Evolutionary conservation across 148 eudicot species (phyloP), one percentile per base, ranked within the genome.

Genomic region (Bassia scoparia): DNA sequence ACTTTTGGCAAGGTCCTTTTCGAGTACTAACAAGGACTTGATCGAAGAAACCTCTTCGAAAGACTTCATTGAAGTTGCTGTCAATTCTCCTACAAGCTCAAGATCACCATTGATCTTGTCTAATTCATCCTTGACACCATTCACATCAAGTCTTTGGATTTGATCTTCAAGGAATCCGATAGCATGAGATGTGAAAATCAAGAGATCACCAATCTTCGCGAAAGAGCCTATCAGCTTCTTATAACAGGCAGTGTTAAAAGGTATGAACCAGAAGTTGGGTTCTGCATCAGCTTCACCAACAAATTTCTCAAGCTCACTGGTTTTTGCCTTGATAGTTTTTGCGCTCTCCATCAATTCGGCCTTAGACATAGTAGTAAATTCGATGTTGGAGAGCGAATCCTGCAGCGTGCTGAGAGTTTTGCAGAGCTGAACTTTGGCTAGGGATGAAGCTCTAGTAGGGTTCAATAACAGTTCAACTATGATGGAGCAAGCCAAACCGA

Each of bases 191-290:
- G 62, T 69, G 64, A 89, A 91, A 59, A 74, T 61, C 46, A 84
- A 56, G 33, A 81, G 69, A 69, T 84, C 88, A 30, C 58, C 81
- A 76, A 83, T 89, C 68, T 77, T 89, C 37, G 86, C 77, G 43
- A 89, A 68, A 5, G 91, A 85, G 23, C 34, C 75, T 43, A 84
- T 71, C 44, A 91, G 78, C 74, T 83, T 91, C 56, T 66, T 44
- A 61, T 89, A 91, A 29, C 84, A 78, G 72, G 70, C 72, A 74
- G 84, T 53, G 65, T 87, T 71, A 71, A 91, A 91, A 30, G 97
- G 97, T 72, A 83, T 62, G 68, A 83, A 86, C 97, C 97, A 91
- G 71, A 91, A 91, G 37, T 84, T 85, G 54, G 97, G 97, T 75
- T 91, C 97, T 21, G 71, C 81, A 38, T 87, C 90, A 61, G 94